phyloP scores from a whole-genome alignment of 352 stramenopile species.

The Elongisporangium prolatum region DNA sequence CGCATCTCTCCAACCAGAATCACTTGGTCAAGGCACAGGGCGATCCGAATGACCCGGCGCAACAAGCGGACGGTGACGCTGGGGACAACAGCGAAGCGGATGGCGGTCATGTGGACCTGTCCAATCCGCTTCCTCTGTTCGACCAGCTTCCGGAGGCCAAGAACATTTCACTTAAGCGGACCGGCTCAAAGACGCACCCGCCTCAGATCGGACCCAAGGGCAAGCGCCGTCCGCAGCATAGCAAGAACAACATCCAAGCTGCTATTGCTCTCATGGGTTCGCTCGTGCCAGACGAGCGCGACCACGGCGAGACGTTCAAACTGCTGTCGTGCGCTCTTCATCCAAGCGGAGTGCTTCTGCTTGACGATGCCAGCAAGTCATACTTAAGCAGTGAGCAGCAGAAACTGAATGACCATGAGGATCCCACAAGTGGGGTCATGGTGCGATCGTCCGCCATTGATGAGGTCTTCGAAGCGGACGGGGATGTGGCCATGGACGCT shows the following conservation, averaged over 20 bases:
- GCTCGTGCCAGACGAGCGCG: constrained; percentile 64
- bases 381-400: constrained; percentile 32
- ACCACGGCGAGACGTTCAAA: constrained; percentile 85
- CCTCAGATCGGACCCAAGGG: constrained; percentile 11
- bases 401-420: background rate
- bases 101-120: constrained; percentile 23
- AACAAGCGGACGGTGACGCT: constrained; percentile 31
- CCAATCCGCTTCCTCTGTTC: constrained; percentile 56
- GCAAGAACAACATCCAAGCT: constrained; percentile 73
- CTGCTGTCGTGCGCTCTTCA: constrained; percentile 77
- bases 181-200: constrained; percentile 3
- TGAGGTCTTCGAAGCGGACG: background rate
- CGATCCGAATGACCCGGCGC: constrained; percentile 2
- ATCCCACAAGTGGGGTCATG: background rate
- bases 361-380: constrained; percentile 78
- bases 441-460: background rate
- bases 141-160: constrained; percentile 55
- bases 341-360: constrained; percentile 57
- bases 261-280: constrained; percentile 81
- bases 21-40: constrained; percentile 12
- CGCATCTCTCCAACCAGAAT: constrained; percentile 69
- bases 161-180: constrained; percentile 51
- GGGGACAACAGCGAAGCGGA: constrained; percentile 20
- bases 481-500: background rate
- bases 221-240: constrained; percentile 23